Base-by-base conservation (phyloP, 108 stramenopile species). In the Nitzschia inconspicua region DNA sequence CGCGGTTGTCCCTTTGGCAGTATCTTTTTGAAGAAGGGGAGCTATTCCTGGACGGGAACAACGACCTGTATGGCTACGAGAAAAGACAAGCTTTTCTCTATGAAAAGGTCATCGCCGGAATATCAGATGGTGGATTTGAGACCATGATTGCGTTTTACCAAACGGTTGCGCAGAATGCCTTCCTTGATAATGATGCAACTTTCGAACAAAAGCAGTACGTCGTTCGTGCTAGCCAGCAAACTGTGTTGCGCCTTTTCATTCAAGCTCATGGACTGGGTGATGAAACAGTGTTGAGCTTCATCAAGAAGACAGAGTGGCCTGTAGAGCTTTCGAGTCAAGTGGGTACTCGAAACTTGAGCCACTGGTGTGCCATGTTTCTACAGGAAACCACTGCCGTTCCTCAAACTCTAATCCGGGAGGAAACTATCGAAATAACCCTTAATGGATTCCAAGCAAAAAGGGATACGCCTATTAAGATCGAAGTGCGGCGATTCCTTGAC, bases 211-310 rank as follows among this genome's bases (percentile, higher is more conserved):
- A 54, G 8, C 42, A 57, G 23, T 72, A 72, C 34, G 70, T 72
- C 18, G n/a, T 55, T n/a, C 7, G 63, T 3, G 70, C 70, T 13
- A 58, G 63, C 30, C 70, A 72, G 44, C 62, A 72, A 44, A 72
- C 70, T 8, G 32, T 64, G 41, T 47, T 72, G 26, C 70, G 70
- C 23, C 46, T 72, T 3, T 32, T 61, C 46, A 24, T 61, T 19
- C 61, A 70, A 27, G 30, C 32, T 11, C 30, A 48, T 18, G 68
- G 68, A 18, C 52, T 70, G 7, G 60, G 68, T 6, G 14, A 43
- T 11, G 22, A 4, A 14, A 70, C 68, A 9, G 40, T 62, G 19
- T 22, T 30, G 2, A 14, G 37, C 2, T 70, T 70, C 39, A 10
- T 70, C 5, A 13, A 47, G 23, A 37, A 70, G 26, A 56, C 68